Evolutionary conservation across 345 rosid species (phyloP).

Genomic region (Erucastrum elatum): DNA sequence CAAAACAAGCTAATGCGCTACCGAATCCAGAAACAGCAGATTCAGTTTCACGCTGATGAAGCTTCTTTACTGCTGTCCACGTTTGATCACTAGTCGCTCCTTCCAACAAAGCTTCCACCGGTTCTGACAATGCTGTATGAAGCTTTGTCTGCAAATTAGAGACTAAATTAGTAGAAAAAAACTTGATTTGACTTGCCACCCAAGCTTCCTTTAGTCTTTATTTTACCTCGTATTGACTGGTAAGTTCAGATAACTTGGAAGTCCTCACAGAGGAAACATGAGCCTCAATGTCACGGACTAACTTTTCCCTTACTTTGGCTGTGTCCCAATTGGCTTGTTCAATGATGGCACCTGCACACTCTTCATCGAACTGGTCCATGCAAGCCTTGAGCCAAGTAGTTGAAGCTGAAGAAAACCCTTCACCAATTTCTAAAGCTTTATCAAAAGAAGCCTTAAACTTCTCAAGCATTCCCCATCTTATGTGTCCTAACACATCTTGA

Average conservation of each 20-base stretch:
- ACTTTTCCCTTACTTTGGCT: constrained; percentile 66
- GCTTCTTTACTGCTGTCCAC: constrained; percentile 78
- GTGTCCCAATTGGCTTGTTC: constrained; percentile 92
- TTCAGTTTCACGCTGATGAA: constrained; percentile 63
- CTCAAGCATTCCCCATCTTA: constrained; percentile 64
- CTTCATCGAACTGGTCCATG: constrained; percentile 67
- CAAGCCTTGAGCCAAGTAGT: constrained; percentile 45
- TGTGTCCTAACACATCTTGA: constrained; percentile 75
- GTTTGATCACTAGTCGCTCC: constrained; percentile 66
- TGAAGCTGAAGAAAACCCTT: constrained; percentile 73
- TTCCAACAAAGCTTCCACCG: constrained; percentile 83
- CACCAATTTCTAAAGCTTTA: constrained; percentile 75
- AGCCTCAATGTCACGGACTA: constrained; percentile 77
- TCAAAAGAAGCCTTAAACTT: constrained; percentile 80
- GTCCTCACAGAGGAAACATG: constrained; percentile 75
- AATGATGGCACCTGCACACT: constrained; percentile 70
- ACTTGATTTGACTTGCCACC: not conserved
- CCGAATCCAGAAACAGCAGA: constrained; percentile 66
- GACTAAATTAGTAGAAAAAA: not conserved
- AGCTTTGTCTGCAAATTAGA: constrained; percentile 58
- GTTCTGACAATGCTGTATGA: constrained; percentile 68
- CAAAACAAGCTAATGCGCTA: constrained; percentile 66
- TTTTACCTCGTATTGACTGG: constrained; percentile 69
- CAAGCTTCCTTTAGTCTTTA: constrained; percentile 11
- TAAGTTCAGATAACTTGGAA: constrained; percentile 76